Base-by-base conservation (phyloP, 1,284 basidiomycete species). In the Sporisorium iseilematis-ciliati region DNA sequence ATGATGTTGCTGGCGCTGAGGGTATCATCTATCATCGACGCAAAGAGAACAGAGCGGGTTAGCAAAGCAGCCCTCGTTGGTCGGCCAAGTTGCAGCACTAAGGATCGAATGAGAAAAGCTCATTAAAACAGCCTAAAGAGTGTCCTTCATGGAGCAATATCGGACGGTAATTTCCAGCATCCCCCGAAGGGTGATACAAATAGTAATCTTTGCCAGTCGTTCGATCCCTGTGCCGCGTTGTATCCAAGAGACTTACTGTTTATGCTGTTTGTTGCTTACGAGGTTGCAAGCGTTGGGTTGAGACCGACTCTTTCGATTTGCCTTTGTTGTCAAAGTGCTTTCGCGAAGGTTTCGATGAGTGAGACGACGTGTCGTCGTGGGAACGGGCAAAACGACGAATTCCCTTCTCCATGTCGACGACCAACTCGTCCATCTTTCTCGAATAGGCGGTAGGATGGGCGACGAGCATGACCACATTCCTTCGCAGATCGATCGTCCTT, bases 141-240 rank as follows among this genome's bases (percentile, higher is more conserved):
- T 74, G 61, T 78, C 79, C 75, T 51, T 81, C 79, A 81, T 63
- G 56, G 59, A 66, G 66, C 63, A 77, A 69, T 65, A 62, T 81
- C 79, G 72, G 79, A 81, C 79, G 79, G 79, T 81, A 81, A 81
- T 81, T 81, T 79, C 79, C 77, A 81, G 76, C 77, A 79, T 74
- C 66, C 66, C 49, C 52, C 53, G 51, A 33, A 54, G 31, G 45
- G 51, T 46, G 63, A 51, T 62, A 75, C 57, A 76, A 75, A 75
- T 57, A 55, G 29, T 68, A 63, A 65, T 64, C 62, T 31, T 68
- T 52, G 65, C 62, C 48, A 49, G 31, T 7, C 48, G 20, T 49
- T 49, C 48, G 26, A 48, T 20, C 26, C 26, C 29, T 18, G 33
- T 43, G 23, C 29, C 21, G 26, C 40, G 20, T 25, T 7, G 26